phyloP scores from a whole-genome alignment of 768 basidiomycete genomes.

The Neoboletus magnificus region DNA sequence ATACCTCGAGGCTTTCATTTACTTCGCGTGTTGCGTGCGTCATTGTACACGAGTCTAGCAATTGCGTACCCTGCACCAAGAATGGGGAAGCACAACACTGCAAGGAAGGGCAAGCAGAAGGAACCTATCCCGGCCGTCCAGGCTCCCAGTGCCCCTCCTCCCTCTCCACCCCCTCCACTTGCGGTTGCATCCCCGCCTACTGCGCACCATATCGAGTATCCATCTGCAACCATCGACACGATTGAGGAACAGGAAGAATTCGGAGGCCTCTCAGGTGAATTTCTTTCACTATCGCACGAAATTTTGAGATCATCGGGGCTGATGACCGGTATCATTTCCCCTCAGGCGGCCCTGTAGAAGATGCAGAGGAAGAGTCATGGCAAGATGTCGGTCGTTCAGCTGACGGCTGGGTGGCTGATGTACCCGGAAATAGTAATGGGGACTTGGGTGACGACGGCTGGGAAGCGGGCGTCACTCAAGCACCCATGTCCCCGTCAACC shows the following conservation, averaged over 20 bases:
- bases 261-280: constrained; percentile 19
- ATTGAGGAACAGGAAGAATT: constrained; percentile 28
- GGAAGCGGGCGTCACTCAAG: constrained; percentile 15
- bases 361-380: constrained; percentile 26
- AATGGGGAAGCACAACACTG: constrained; percentile 29
- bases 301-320: constrained; percentile 2
- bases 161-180: constrained; percentile 9
- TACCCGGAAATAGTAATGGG: constrained; percentile 22
- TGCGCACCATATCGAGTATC: constrained; percentile 25
- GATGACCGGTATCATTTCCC: constrained; percentile 5
- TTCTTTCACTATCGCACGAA: constrained; percentile 2
- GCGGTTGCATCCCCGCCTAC: constrained; percentile 20
- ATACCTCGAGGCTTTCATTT: constrained; percentile 32
- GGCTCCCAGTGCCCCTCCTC: constrained; percentile 5
- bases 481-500: constrained; percentile 16
- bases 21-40: constrained; percentile 26
- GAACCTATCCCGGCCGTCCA: constrained; percentile 11
- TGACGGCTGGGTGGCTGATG: constrained; percentile 27
- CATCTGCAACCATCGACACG: constrained; percentile 16
- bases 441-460: constrained; percentile 20
- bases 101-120: constrained; percentile 36
- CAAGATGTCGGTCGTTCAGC: constrained; percentile 22
- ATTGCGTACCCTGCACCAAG: constrained; percentile 12
- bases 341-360: constrained; percentile 19
- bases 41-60: constrained; percentile 22